A percentile compares a stretch with the other conserved stretches of the same genome.
These are phyloP conservation scores for Serendipita sp. DNA, from an alignment of 768 basidiomycete species.

Conservation along the genomic window DNA sequence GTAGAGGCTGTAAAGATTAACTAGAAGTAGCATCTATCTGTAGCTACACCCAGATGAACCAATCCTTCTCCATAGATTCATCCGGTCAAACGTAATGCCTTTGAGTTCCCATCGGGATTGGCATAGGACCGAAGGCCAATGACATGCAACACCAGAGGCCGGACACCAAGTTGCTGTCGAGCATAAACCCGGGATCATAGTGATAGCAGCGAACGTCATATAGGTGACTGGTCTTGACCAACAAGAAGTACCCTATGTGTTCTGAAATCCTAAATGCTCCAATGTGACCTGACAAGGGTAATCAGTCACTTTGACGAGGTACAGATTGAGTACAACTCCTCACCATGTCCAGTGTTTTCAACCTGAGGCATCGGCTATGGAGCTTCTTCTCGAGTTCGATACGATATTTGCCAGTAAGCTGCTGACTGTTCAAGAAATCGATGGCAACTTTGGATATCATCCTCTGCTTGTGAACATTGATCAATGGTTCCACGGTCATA, in stretches of 20 bases:
- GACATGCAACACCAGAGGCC: no score
- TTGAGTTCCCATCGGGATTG: no score
- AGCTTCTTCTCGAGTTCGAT: conserved; percentile 58
- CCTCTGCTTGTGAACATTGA: conserved; percentile 82
- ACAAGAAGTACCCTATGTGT: no score
- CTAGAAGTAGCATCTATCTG: not conserved
- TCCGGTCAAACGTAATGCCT: no score
- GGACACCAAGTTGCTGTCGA: no score
- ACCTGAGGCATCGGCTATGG: conserved; percentile 56
- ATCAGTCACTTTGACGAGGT: not conserved
- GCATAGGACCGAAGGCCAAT: no score
- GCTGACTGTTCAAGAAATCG: conserved; percentile 64
- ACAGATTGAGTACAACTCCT: not conserved
- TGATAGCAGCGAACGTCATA: no score
- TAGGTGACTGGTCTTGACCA: no score
- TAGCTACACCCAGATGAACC: no score
- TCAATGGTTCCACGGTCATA: conserved; percentile 72
- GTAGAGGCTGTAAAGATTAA: conserved; percentile 13
- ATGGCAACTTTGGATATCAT: conserved; percentile 69
- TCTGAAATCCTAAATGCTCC: not conserved
- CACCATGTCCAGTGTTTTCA: conserved; percentile 41
- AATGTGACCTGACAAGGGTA: not conserved
- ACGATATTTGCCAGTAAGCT: conserved; percentile 57
- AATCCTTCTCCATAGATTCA: no score
- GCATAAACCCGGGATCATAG: no score